Evolutionary conservation across 2,329 filamentous ascomycete genomes (phyloP), one percentile per base, ranked within the genome.

Genomic region (Microdochium bolleyi): DNA sequence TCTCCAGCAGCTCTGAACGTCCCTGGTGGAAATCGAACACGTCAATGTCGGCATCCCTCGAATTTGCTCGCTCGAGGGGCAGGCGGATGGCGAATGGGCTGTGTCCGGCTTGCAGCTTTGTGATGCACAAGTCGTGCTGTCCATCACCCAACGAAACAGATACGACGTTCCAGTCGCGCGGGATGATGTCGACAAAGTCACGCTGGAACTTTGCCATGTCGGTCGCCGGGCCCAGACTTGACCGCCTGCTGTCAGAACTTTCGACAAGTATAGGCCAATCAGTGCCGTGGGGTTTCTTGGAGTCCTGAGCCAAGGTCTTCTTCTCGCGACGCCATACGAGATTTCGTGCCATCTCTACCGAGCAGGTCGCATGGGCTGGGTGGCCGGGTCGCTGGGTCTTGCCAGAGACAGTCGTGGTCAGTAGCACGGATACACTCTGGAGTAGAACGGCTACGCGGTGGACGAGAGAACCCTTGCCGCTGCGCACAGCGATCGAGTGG

Each of bases 11-110:
- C 66, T 96, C 91, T 7, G 80, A 72, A 53, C 85, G 86, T 1
- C 90, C 92, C 60, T 89, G 84, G 32, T 86, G 79, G 63, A 95
- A 97, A 49, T 85, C 86, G 62, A 97, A 96, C 1, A 87, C 79
- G 52, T 94, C 88, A 2, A 69, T 76, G 54, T 94, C 89, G 27
- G 84, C 80, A 58, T 94, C 90, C 22, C 91, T 84, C 0, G 86
- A 88, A 58, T 84, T 89, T 52, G 92, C 89, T 44, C 92, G 79
- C 59, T 88, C 86, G 24, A 99, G 80, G 0, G 94, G 94, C 22
- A 99, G 75, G 5, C 92, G 85, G 50, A 99, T 75, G 51, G 96
- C 83, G 62, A 99, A 95, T 0, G 94, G 94, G 24, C 81, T 83
- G 50, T 87, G 80, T 1, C 83, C 84, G 10, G 84, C 78, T 57